Base-by-base conservation (phyloP, 352 stramenopile species). In the Phytophthora sp. region DNA sequence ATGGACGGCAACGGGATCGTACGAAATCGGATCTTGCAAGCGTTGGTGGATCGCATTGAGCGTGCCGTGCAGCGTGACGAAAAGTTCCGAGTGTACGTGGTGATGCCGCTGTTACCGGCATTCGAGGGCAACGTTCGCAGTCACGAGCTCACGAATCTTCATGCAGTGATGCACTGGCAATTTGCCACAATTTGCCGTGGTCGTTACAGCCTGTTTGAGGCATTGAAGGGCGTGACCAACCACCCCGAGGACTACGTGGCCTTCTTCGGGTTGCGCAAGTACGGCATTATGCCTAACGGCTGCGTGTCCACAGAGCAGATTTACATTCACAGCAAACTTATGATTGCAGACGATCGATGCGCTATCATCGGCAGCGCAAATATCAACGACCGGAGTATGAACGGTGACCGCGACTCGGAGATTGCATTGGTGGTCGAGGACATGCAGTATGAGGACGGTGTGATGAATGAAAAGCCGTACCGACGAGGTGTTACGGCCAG, bases 311-410 rank as follows among this genome's bases (percentile, higher is more conserved):
- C 88, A 0, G 90, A 97, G 57, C 88, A 96, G 69, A 94, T 97
- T n/a, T 98, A 97, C 73, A 94, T 98, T 57, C 91, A 98, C 74
- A 94, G 86, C 64, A 97, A 97, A 71, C 71, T 97, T 3, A 75
- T 97, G 52, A 95, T 97, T 27, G 84, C 81, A 0, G 95, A 98
- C 57, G 95, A 98, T 64, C 82, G 84, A 56, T 88, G 89, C 20
- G 89, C 76, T 45, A 95, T 98, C 31, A 86, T 98, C 44, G 94
- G 95, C 18, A 97, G 88, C 53, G 95, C 94, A 9, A 98, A 98
- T 77, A 98, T 98, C 54, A 98, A 98, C 51, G 93, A 98, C 64
- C 90, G 95, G 7, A 98, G 90, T 63, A 95, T 98, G 84, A 90
- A 91, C 46, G 95, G 94, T 36, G 88, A 97, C 42, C 90, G 93